A percentile compares a stretch with the other conserved stretches of the same genome.
phyloP scores from a whole-genome alignment of 2,329 filamentous ascomycete species.

The Ilyonectria mors-panacis region DNA sequence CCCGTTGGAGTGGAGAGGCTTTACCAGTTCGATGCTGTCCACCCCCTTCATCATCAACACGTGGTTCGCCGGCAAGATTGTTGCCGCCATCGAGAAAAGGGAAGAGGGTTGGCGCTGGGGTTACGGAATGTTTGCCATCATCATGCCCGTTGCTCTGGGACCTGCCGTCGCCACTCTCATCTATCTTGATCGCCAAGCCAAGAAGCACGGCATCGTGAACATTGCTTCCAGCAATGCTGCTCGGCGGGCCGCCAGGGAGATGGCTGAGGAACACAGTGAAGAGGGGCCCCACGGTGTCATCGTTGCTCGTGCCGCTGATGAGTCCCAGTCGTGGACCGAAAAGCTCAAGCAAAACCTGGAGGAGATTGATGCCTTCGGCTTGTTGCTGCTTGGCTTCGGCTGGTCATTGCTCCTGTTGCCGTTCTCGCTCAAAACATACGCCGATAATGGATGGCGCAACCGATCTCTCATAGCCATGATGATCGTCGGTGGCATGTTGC shows the following conservation, averaged over 20 bases:
- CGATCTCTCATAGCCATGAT: conserved; percentile 60
- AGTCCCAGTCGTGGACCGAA: conserved; percentile 40
- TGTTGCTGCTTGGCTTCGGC: conserved; percentile 62
- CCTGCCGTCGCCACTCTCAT: conserved; percentile 69
- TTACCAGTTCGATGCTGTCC: conserved; percentile 49
- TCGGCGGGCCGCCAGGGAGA: conserved; percentile 49
- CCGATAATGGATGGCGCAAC: conserved; percentile 58
- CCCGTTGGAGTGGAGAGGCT: conserved; percentile 57
- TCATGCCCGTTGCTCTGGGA: conserved; percentile 68
- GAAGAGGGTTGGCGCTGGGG: conserved; percentile 57
- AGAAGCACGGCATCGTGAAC: conserved; percentile 62
- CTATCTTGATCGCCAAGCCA: conserved; percentile 71
- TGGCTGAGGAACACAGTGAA: conserved; percentile 33
- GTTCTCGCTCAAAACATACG: conserved; percentile 69
- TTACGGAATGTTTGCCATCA: conserved; percentile 73
- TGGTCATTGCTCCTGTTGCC: conserved; percentile 76
- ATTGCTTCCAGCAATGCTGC: conserved; percentile 53
- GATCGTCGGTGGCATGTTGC: conserved; percentile 56
- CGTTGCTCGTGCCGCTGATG: conserved; percentile 29
- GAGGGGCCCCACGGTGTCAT: conserved; percentile 39
- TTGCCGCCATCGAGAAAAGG: conserved; percentile 53
- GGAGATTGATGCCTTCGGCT: conserved; percentile 55
- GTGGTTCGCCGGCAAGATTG: conserved; percentile 58
- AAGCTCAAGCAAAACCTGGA: conserved; percentile 58
- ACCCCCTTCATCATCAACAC: conserved; percentile 55